Conservation (phyloP, 805 yeast species). For the Maudiozyma turicensis region DNA sequence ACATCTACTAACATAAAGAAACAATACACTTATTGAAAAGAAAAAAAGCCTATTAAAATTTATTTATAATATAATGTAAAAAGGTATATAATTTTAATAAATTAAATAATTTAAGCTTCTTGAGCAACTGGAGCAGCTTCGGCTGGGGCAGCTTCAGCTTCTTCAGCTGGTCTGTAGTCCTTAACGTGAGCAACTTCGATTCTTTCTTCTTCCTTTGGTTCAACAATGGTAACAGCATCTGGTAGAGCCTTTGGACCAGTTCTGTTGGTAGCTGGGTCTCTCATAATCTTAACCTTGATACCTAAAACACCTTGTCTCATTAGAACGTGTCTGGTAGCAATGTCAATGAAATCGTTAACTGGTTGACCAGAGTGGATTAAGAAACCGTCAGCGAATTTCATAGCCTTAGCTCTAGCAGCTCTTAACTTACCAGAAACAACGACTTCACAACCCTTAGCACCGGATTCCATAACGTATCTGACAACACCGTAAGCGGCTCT, state of each 20-base stretch:
- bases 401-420: conserved; percentile 99
- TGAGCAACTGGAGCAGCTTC: conserved; percentile 2
- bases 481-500: conserved; percentile 99
- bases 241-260: conserved; percentile 88
- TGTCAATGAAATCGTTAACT: conserved; percentile 95
- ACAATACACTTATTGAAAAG: not conserved
- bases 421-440: conserved; percentile 99
- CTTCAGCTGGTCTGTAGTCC: conserved; percentile 47
- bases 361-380: conserved; percentile 99
- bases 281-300: conserved; percentile 98
- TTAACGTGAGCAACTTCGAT: conserved; percentile 75
- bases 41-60: not conserved
- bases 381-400: conserved; percentile 99
- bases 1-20: not conserved
- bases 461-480: conserved; percentile 99
- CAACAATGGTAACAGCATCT: conserved; percentile 84
- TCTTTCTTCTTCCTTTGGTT: conserved; percentile 89
- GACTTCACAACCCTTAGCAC: conserved; percentile 99
- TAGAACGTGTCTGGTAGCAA: conserved; percentile 98
- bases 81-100: not conserved
- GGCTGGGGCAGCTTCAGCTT: conserved; percentile 17
- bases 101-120: not conserved
- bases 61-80: not conserved
- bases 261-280: conserved; percentile 86
- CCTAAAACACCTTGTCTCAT: conserved; percentile 99